Base-by-base conservation (phyloP, 805 yeast species). In the Kodamaea kaohsiungensis region DNA sequence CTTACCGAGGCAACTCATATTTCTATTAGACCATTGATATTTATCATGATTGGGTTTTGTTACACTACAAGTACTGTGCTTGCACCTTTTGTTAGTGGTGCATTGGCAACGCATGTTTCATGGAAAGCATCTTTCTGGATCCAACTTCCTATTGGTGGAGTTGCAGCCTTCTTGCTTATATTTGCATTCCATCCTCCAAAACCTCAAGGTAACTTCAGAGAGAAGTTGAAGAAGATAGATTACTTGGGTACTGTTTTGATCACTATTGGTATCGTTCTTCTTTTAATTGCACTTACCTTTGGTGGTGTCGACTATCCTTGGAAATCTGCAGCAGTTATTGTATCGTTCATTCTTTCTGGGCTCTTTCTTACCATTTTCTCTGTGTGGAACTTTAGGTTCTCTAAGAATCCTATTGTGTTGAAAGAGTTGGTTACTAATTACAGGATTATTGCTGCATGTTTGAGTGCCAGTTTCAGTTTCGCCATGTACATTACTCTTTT, bases 101-200 rank as follows among this genome's bases (percentile, higher is more conserved):
- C 83, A 0, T 80, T 87, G 53, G 77, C 88, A 1, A 69, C 81
- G 1, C 70, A 78, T 52, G 82, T 77, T 3, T 70, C 82, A 15
- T 87, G 91, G 91, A 74, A 91, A 60, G 86, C 91, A 90, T 83
- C 89, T 61, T 88, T 86, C 64, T 87, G 82, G 67, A 75, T 87
- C 57, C 88, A 87, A 65, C 65, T 88, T 38, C 89, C 90, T 4
- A 66, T 86, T 39, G 88, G 88, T n/a, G 90, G 87, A 1, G 52
- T 73, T 0, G 80, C 83, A 0, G 61, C 75, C 15, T 62, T 65
- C 0, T 57, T 75, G 4, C 63, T 82, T 16, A 47, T 74, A 1
- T 54, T 75, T 3, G 71, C 76, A 15, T 78, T 80, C 63, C 69
- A 74, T 35, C 84, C 86, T 10, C 82, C 81, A 8, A 66, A 63